These are phyloP conservation scores for Calonectria naviculata DNA, from an alignment of 2,329 filamentous ascomycete species.

Conservation along the genomic window DNA sequence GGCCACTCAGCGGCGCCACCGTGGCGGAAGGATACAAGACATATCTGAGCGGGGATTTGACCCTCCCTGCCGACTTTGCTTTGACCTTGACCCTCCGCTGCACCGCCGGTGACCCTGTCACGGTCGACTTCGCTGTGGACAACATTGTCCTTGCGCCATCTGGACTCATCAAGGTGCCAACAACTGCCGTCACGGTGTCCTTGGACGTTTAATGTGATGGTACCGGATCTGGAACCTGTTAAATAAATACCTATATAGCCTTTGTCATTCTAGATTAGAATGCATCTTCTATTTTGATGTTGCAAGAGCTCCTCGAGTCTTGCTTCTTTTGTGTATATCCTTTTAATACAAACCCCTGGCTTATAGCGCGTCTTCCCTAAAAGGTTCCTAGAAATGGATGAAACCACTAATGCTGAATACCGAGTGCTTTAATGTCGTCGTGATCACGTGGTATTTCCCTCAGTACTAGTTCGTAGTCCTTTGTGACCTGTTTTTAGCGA, in stretches of 20 bases:
- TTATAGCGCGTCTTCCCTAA: neutral
- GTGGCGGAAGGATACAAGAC: neutral
- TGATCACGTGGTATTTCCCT: too few species aligned
- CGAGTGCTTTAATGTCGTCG: too few species aligned
- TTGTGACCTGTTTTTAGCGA: too few species aligned
- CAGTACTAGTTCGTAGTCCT: too few species aligned
- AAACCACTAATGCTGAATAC: too few species aligned
- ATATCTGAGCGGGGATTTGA: neutral
- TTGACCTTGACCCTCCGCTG: conserved; percentile 21
- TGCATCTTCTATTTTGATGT: too few species aligned
- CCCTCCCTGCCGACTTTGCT: neutral
- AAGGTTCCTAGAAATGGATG: neutral
- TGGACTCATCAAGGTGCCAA: neutral
- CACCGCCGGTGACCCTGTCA: neutral
- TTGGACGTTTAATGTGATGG: neutral
- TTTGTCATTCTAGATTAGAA: neutral
- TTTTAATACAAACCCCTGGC: neutral
- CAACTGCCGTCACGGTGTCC: neutral
- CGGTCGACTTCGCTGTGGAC: conserved; percentile 16
- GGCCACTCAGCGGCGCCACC: neutral
- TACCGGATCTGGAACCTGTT: too few species aligned
- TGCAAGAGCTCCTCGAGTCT: neutral
- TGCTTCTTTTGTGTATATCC: neutral
- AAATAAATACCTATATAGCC: neutral
- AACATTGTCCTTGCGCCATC: conserved; percentile 2